Conservation (phyloP, 305 asterid species). For the Fraxinus sp. region DNA sequence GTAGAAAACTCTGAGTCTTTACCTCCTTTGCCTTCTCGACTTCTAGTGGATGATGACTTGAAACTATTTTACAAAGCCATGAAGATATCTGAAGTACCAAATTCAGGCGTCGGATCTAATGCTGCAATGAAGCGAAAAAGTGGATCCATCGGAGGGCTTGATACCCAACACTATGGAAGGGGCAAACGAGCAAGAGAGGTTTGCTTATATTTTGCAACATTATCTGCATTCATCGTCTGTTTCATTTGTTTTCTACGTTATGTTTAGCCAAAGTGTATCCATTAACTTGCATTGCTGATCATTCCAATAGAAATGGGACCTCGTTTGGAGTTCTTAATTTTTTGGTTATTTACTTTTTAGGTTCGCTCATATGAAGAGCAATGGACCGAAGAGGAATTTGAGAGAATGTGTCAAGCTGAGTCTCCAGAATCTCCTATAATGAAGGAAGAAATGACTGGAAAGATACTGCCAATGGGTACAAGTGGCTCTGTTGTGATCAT, state of each 20-base stretch:
- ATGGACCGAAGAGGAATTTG: conserved; percentile 97
- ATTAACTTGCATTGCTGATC: conserved; percentile 1
- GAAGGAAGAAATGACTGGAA: conserved; percentile 57
- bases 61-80: conserved; percentile 79
- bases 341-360: conserved; percentile 42
- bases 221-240: conserved; percentile 14
- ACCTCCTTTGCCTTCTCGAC: conserved; percentile 85
- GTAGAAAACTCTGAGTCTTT: conserved; percentile 46
- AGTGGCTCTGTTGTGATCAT: conserved; percentile 29
- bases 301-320: not conserved
- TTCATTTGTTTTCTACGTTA: not conserved
- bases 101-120: conserved; percentile 42
- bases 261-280: conserved; percentile 7
- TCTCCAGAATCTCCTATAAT: conserved; percentile 68
- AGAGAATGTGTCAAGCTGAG: conserved; percentile 82
- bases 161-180: conserved; percentile 92
- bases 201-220: conserved; percentile 27
- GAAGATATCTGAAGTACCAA: conserved; percentile 69
- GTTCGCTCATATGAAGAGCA: conserved; percentile 98
- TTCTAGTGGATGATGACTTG: conserved; percentile 73
- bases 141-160: conserved; percentile 78
- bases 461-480: conserved; percentile 38
- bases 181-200: conserved; percentile 99
- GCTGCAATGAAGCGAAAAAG: conserved; percentile 75
- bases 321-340: conserved; percentile 4